Evolutionary conservation across 441 rosid genomes (phyloP).

Genomic region (Viola pubescens): DNA sequence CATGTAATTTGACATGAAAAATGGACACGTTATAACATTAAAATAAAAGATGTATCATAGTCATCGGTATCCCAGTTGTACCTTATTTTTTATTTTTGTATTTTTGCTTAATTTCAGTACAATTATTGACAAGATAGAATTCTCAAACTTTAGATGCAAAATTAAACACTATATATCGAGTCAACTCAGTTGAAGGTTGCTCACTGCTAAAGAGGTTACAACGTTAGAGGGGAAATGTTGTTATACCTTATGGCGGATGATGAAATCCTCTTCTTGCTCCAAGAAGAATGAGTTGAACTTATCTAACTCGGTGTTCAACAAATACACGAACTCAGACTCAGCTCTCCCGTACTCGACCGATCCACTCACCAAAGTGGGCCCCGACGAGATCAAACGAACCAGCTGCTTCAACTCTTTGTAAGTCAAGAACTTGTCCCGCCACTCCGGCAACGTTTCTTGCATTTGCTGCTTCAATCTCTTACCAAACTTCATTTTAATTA

Average conservation of each 20-base stretch:
- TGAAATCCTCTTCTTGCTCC: constrained; percentile 84
- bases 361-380: constrained; percentile 21
- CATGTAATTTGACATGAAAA: too few species aligned
- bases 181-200: background rate
- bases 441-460: constrained; percentile 63
- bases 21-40: too few species aligned
- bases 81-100: too few species aligned
- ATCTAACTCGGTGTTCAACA: constrained; percentile 67
- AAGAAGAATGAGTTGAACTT: constrained; percentile 75
- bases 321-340: constrained; percentile 44
- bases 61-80: too few species aligned
- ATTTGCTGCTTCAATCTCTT: constrained; percentile 74
- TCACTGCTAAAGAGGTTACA: background rate
- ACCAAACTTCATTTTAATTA: constrained; percentile 54
- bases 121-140: too few species aligned
- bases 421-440: constrained; percentile 66
- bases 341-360: constrained; percentile 20
- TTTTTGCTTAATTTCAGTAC: too few species aligned
- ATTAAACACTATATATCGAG: background rate
- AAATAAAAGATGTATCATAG: too few species aligned
- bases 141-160: too few species aligned
- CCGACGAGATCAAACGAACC: constrained; percentile 38
- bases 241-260: constrained; percentile 58
- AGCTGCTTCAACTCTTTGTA: constrained; percentile 78
- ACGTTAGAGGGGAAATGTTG: background rate